Base-by-base conservation (phyloP, 2,329 filamentous ascomycete species). In the Colletotrichum simmondsii region DNA sequence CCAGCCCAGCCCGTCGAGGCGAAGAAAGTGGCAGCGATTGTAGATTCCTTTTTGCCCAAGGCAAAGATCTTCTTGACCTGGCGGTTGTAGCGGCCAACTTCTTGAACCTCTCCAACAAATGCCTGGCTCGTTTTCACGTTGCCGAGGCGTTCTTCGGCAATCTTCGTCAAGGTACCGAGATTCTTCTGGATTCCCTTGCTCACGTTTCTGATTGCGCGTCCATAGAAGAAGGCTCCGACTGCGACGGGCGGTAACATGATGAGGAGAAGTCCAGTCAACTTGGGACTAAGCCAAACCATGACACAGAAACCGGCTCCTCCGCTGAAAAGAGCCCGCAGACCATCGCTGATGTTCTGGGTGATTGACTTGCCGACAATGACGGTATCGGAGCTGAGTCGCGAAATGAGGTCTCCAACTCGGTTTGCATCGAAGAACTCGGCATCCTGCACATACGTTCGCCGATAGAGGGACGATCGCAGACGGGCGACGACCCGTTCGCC, bases 351-450 rank as follows among this genome's bases (percentile, higher is more conserved):
- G 80, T 99, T 99, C 80, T 98, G 96, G 0, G 97, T 99, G 76
- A 99, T 98, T 78, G 95, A 98, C 84, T 99, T 99, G 80, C 96
- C 97, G 67, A 99, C 97, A 79, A 99, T 97, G 79, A 98, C 95
- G 0, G 97, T 98, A 81, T 99, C 97, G 2, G 95, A 97, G 78
- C 96, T 95, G 58, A 99, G 90, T 49, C 97, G 93, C 49, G 96
- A 98, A 79, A 99, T 98, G 77, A 99, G 86, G 81, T 99, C 97
- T 81, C 97, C 97, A 30, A 98, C 95, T 30, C 97, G 91, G 84
- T 99, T 99, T 52, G 97, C 97, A 81, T 99, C 97, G 80, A 99
- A 99, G 85, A 99, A 99, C 79, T 98, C 97, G 71, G 97, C 97
- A 82, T 99, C 97, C 82, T 99, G 97, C n/a, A 97, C 89, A 77